A percentile compares a stretch with the other conserved stretches of the same genome.
Conservation (phyloP, 441 rosid genomes). For the Manihot esculenta region DNA sequence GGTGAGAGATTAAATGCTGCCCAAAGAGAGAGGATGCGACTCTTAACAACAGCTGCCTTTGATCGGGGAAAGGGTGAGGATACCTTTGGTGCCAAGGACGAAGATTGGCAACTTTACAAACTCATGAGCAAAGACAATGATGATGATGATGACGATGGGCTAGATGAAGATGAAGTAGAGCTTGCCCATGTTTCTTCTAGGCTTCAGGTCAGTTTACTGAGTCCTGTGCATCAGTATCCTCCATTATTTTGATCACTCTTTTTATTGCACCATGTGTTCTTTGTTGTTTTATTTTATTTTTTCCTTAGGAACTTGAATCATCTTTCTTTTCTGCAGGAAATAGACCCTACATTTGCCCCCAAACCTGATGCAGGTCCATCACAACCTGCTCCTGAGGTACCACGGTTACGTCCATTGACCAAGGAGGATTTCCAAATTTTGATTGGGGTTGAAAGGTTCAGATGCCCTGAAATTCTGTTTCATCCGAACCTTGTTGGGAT, state of each 20-base stretch:
- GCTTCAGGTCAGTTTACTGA: slow-evolving; percentile 50
- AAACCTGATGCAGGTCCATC: slow-evolving; percentile 47
- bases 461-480: slow-evolving; percentile 84
- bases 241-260: not conserved
- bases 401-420: slow-evolving; percentile 55
- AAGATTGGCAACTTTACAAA: slow-evolving; percentile 96
- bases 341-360: slow-evolving; percentile 75
- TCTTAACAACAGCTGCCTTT: slow-evolving; percentile 90
- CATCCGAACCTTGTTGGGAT: slow-evolving; percentile 76
- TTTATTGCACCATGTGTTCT: not conserved
- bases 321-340: slow-evolving; percentile 44
- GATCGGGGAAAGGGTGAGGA: slow-evolving; percentile 97
- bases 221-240: not conserved
- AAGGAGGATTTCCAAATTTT: slow-evolving; percentile 84
- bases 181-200: slow-evolving; percentile 66
- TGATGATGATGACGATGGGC: slow-evolving; percentile 73
- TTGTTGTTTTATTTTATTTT: too few species aligned
- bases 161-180: slow-evolving; percentile 72
- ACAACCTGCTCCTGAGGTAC: slow-evolving; percentile 58
- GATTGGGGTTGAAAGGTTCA: slow-evolving; percentile 77
- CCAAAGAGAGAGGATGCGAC: slow-evolving; percentile 92
- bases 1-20: slow-evolving; percentile 96
- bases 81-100: slow-evolving; percentile 86
- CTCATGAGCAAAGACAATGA: slow-evolving; percentile 91
- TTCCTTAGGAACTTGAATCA: not conserved